These are phyloP conservation scores for Blastobotrys chiropterorum DNA, from an alignment of 805 yeast genomes.

Conservation along the genomic window DNA sequence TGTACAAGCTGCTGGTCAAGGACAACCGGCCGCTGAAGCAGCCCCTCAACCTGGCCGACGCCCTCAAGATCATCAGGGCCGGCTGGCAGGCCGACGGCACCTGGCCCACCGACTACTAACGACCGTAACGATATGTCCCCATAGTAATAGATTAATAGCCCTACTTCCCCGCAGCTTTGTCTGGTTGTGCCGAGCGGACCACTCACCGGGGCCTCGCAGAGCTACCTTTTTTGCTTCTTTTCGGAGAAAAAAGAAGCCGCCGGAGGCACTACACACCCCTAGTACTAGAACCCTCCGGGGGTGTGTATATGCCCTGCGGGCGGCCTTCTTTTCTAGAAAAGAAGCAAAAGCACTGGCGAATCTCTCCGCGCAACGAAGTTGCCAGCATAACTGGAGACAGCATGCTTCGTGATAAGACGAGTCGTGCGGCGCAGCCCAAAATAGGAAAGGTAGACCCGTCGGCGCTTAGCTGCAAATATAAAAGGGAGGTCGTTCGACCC, in stretches of 20 bases:
- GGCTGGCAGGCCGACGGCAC: constrained; percentile 81
- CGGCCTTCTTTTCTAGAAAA: neutral
- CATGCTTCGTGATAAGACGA: too few relatives aligned
- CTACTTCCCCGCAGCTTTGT: too few relatives aligned
- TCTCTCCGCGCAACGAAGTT: neutral
- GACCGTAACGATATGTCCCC: neutral
- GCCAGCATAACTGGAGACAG: too few relatives aligned
- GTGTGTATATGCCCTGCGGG: neutral
- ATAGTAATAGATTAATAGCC: neutral
- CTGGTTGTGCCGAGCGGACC: too few relatives aligned
- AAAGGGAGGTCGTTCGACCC: too few relatives aligned
- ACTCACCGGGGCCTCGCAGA: too few relatives aligned
- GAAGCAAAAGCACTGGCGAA: neutral
- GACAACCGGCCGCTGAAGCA: constrained; percentile 60
- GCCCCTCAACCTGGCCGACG: constrained; percentile 70
- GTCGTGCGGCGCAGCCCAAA: too few relatives aligned
- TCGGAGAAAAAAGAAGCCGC: neutral
- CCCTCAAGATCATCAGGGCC: constrained; percentile 61
- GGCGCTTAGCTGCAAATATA: too few relatives aligned
- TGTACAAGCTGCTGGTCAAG: constrained; percentile 65
- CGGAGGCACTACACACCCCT: too few relatives aligned
- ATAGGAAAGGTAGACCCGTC: too few relatives aligned
- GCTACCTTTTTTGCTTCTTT: too few relatives aligned
- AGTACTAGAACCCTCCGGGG: too few relatives aligned
- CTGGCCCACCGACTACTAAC: constrained; percentile 40